phyloP scores from a whole-genome alignment of 345 rosid species.

The Hibiscus tridactylites region DNA sequence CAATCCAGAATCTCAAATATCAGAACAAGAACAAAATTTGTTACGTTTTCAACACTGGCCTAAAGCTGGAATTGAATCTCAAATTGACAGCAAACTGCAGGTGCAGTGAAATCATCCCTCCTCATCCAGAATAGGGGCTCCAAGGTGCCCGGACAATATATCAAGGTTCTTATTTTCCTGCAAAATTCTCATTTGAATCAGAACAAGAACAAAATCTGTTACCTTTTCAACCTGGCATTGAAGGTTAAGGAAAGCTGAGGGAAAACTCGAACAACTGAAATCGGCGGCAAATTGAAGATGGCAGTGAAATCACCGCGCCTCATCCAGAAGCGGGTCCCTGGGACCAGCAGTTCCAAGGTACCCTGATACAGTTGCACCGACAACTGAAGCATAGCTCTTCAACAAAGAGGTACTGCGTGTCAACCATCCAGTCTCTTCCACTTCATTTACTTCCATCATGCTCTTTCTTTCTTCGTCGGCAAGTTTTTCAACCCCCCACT shows the following conservation, averaged over 20 bases:
- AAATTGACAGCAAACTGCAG: neutral
- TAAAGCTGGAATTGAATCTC: too few relatives aligned
- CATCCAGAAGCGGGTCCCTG: slow-evolving; percentile 60
- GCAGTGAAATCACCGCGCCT: slow-evolving; percentile 33
- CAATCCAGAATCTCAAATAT: too few relatives aligned
- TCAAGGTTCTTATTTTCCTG: slow-evolving; percentile 5
- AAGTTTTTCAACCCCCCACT: slow-evolving; percentile 60
- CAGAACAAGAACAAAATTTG: too few relatives aligned
- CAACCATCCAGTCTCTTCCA: slow-evolving; percentile 58
- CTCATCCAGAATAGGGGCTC: neutral
- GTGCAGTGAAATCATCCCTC: neutral
- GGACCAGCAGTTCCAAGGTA: slow-evolving; percentile 32
- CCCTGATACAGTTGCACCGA: slow-evolving; percentile 38
- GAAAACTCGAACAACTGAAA: neutral
- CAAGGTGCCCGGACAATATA: neutral
- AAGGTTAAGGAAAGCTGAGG: neutral
- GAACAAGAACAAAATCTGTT: neutral
- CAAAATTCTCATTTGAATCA: neutral
- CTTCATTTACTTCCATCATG: slow-evolving; percentile 39
- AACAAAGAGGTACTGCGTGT: slow-evolving; percentile 75
- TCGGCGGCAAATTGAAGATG: neutral
- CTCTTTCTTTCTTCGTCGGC: slow-evolving; percentile 56
- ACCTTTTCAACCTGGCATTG: slow-evolving; percentile 3
- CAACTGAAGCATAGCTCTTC: slow-evolving; percentile 39
- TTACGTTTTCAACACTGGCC: too few relatives aligned